These are phyloP conservation scores for Globisporangium yorkense DNA, from an alignment of 352 stramenopile species.

Conservation along the genomic window DNA sequence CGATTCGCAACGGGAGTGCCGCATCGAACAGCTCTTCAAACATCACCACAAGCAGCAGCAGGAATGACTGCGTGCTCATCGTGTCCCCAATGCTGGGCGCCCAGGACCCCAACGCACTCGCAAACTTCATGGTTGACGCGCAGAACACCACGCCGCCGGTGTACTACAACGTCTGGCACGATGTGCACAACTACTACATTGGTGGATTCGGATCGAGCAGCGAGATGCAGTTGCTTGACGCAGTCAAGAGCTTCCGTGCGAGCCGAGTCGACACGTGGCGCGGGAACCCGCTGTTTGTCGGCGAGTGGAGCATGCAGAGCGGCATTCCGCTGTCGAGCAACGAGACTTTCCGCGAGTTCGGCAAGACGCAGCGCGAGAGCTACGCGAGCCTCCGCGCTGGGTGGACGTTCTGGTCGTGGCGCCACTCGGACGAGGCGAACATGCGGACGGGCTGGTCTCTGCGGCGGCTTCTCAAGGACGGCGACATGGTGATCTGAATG, in stretches of 20 bases:
- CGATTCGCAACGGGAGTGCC: conserved; percentile 18
- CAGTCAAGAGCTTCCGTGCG: conserved; percentile 19
- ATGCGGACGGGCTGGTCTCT: conserved; percentile 37
- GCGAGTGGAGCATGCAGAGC: conserved; percentile 46
- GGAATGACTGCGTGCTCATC: conserved; percentile 31
- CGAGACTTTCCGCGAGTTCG: conserved; percentile 25
- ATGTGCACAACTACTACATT: conserved; percentile 55
- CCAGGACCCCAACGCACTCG: conserved; percentile 20
- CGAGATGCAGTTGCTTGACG: conserved; percentile 22
- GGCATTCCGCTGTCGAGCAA: conserved; percentile 19
- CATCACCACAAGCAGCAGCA: conserved; percentile 10
- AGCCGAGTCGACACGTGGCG: conserved; percentile 11
- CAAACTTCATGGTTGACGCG: conserved; percentile 24
- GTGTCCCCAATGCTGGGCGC: conserved; percentile 34
- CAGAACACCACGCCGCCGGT: conserved; percentile 3
- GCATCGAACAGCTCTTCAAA: conserved; percentile 1
- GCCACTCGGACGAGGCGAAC: conserved; percentile 27
- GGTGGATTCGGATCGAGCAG: conserved; percentile 27
- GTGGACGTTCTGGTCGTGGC: conserved; percentile 52
- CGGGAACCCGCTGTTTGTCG: conserved; percentile 38
- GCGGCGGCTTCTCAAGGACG: conserved; percentile 19
- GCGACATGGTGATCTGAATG: conserved; percentile 12
- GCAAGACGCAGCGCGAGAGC: conserved; percentile 22
- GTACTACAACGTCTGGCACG: conserved; percentile 56
- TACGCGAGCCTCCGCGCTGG: conserved; percentile 19